A percentile compares a stretch with the other conserved stretches of the same genome.
Conservation (phyloP, 1,284 basidiomycete species). For the Pholiota adiposa region DNA sequence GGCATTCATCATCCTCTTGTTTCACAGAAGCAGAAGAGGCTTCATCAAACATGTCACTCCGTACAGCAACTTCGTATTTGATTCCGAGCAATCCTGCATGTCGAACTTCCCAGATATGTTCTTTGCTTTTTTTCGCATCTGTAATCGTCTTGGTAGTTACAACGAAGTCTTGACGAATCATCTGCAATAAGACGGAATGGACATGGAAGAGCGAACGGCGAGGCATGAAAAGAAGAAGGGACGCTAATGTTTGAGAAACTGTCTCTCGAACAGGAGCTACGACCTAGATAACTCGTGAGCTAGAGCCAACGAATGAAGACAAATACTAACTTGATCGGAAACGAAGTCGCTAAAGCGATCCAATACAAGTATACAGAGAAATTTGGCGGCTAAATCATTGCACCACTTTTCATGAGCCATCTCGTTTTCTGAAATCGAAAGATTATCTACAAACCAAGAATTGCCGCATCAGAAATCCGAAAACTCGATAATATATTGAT, state of each 20-base stretch:
- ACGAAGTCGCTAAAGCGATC: conserved; percentile 99
- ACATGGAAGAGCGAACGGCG: conserved; percentile 77
- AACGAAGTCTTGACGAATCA: conserved; percentile 89
- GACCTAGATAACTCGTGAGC: conserved; percentile 52
- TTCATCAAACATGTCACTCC: conserved; percentile 78
- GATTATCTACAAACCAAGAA: conserved; percentile 42
- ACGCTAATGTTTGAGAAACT: conserved; percentile 92
- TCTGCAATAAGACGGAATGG: conserved; percentile 84
- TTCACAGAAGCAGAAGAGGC: conserved; percentile 30
- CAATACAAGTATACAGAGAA: conserved; percentile 91
- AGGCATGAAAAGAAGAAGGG: conserved; percentile 88
- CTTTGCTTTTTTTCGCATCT: conserved; percentile 49
- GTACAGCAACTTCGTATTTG: conserved; percentile 97
- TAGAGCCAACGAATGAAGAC: conserved; percentile 6
- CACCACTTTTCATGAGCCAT: conserved; percentile 84
- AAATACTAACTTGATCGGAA: conserved; percentile 75
- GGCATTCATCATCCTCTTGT: conserved; percentile 38
- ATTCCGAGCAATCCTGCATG: conserved; percentile 97
- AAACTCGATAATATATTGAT: conserved; percentile 17
- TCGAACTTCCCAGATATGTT: conserved; percentile 95
- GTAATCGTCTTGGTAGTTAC: conserved; percentile 39
- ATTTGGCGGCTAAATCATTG: conserved; percentile 85
- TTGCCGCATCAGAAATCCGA: conserved; percentile 11
- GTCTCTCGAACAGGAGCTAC: conserved; percentile 97
- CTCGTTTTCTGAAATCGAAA: conserved; percentile 60